These are phyloP conservation scores for Somion occarium DNA, from an alignment of 1,284 basidiomycete species.

Conservation along the genomic window DNA sequence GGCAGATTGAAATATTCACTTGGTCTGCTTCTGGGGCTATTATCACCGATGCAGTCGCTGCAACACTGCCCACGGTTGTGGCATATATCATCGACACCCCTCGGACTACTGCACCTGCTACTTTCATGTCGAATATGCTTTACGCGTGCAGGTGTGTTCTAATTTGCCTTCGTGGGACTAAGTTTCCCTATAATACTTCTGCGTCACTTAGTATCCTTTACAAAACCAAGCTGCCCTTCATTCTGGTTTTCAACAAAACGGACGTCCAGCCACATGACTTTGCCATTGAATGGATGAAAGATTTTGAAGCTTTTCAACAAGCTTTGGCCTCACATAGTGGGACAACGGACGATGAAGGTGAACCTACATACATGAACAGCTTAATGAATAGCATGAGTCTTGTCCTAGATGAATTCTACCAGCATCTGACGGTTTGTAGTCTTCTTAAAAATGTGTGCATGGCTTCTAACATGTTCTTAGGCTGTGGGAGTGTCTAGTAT, in stretches of 20 bases:
- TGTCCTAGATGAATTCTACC: slow-evolving; percentile 98
- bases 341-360: slow-evolving; percentile 77
- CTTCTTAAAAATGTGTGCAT: not conserved
- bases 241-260: slow-evolving; percentile 98
- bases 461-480: slow-evolving; percentile 34
- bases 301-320: slow-evolving; percentile 88
- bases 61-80: slow-evolving; percentile 88
- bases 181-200: not conserved
- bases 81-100: slow-evolving; percentile 99
- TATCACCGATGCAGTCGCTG: slow-evolving; percentile 97
- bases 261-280: slow-evolving; percentile 89
- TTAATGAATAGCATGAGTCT: slow-evolving; percentile 99
- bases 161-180: not conserved
- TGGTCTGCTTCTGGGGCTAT: slow-evolving; percentile 99
- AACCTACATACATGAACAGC: slow-evolving; percentile 97
- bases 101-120: slow-evolving; percentile 90
- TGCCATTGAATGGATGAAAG: slow-evolving; percentile 97
- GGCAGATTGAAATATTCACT: slow-evolving; percentile 99
- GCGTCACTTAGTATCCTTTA: slow-evolving; percentile 77
- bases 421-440: slow-evolving; percentile 76
- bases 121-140: slow-evolving; percentile 99
- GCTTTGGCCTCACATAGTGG: slow-evolving; percentile 64
- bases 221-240: slow-evolving; percentile 96
- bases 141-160: slow-evolving; percentile 88
- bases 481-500: slow-evolving; percentile 94